Evolutionary conservation across 1,284 basidiomycete genomes (phyloP), one percentile per base, ranked within the genome.

Genomic region (Papiliotrema laurentii): DNA sequence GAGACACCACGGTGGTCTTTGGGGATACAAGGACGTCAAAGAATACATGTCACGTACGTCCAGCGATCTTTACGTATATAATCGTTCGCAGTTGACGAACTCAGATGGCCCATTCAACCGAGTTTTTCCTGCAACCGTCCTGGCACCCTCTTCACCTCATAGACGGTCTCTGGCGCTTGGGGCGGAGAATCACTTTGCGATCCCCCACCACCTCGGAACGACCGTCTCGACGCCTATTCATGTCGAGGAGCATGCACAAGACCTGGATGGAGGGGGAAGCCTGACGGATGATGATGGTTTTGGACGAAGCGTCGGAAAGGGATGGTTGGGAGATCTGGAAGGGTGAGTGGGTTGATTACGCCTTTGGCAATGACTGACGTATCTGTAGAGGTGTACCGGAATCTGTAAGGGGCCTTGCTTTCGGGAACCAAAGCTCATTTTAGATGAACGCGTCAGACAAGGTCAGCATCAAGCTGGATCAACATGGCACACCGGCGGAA

Each of bases 401-500:
- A 49, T 51, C 53, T 3, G 61, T 63, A 24, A 31, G 56, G 30
- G n/a, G n/a, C n/a, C n/a, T n/a, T n/a, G n/a, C n/a, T n/a, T n/a
- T n/a, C n/a, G n/a, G n/a, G n/a, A n/a, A n/a, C n/a, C n/a, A n/a
- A n/a, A 39, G 19, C 18, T 38, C 16, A 35, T 31, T 19, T 19
- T 13, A 72, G 67, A 64, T 69, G 69, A 55, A 67, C 41, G 58
- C 60, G n/a, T 60, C 64, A 24, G 65, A 64, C 21, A 69, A 66
- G 18, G 66, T 74, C 46, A 65, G 65, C 31, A 67, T 75, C 48
- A 66, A 71, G 33, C 54, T 72, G 3, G 71, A 74, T 40, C 59
- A 64, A 9, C 71, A 72, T 41, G 71, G 72, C 7, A 72, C 66
- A 14, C 72, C 70, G 5, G 72, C 74, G 0, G 74, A 75, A 46